These are phyloP conservation scores for Aspergillus panamensis DNA, from an alignment of 495 filamentous ascomycete species.

Conservation along the genomic window DNA sequence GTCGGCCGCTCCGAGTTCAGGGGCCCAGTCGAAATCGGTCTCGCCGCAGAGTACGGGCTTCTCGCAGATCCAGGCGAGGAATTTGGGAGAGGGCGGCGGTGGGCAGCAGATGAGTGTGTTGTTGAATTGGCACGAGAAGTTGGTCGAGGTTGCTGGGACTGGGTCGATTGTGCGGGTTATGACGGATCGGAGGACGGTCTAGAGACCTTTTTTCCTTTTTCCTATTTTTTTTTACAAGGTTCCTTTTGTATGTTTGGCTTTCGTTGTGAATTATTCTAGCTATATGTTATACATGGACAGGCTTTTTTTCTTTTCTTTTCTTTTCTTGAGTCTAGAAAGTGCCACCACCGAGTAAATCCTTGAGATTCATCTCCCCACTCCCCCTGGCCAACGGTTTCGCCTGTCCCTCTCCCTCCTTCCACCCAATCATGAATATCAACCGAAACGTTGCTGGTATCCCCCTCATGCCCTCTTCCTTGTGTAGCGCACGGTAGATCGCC, in stretches of 20 bases:
- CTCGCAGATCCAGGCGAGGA: slow-evolving; percentile 71
- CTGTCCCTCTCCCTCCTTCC: slow-evolving; percentile 83
- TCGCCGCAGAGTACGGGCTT: slow-evolving; percentile 84
- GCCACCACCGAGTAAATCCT: slow-evolving; percentile 70
- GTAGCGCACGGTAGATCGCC: slow-evolving; percentile 80
- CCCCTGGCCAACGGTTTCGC: slow-evolving; percentile 75
- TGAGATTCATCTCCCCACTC: slow-evolving; percentile 75
- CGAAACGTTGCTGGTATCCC: slow-evolving; percentile 85
- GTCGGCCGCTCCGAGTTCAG: slow-evolving; percentile 31
- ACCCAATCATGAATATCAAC: slow-evolving; percentile 96
- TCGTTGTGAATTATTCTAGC: no score
- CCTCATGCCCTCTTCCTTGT: slow-evolving; percentile 65
- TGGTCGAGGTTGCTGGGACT: slow-evolving; percentile 82
- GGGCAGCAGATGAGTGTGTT: slow-evolving; percentile 89
- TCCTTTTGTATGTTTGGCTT: slow-evolving; percentile 10
- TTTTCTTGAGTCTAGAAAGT: not conserved
- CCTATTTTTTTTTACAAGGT: not conserved
- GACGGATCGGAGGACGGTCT: slow-evolving; percentile 89
- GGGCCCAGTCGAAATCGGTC: slow-evolving; percentile 45
- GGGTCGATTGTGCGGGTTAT: slow-evolving; percentile 87
- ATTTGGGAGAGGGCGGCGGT: slow-evolving; percentile 68
- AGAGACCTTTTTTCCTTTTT: slow-evolving; percentile 24
- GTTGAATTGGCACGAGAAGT: slow-evolving; percentile 93
- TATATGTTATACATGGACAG: no score
- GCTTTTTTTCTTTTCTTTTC: slow-evolving; percentile 2